Conservation (phyloP, 345 rosid species). For the Ceriops decandra region DNA sequence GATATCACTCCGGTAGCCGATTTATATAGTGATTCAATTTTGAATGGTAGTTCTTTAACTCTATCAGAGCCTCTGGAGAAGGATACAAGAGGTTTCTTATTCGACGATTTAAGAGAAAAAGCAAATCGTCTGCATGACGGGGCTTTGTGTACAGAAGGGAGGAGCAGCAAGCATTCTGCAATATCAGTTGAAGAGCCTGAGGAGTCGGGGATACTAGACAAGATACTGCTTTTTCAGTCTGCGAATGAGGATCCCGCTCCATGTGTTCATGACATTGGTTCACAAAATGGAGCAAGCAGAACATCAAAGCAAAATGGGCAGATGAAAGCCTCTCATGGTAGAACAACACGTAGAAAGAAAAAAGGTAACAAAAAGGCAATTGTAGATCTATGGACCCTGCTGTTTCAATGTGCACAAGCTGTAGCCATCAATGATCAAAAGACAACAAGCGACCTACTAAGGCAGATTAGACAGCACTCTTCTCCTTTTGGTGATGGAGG, state of each 20-base stretch:
- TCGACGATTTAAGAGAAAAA: conserved; percentile 34
- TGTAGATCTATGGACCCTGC: conserved; percentile 51
- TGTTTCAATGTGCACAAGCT: conserved; percentile 60
- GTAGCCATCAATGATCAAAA: conserved; percentile 41
- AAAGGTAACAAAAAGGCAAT: conserved; percentile 32
- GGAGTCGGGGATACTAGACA: conserved; percentile 47
- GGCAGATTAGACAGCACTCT: conserved; percentile 49
- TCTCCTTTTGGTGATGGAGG: conserved; percentile 42
- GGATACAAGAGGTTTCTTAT: neutral
- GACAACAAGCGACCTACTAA: conserved; percentile 36
- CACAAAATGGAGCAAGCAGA: conserved; percentile 29
- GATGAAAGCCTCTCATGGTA: conserved; percentile 28
- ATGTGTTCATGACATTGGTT: conserved; percentile 29
- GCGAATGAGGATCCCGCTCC: conserved; percentile 20
- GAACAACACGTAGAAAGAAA: conserved; percentile 40
- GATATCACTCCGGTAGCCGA: neutral
- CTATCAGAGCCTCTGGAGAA: neutral
- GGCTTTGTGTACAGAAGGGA: conserved; percentile 27
- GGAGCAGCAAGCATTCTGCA: conserved; percentile 54
- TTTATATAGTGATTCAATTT: neutral
- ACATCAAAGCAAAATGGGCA: conserved; percentile 25
- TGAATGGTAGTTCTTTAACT: neutral
- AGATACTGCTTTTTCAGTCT: conserved; percentile 36
- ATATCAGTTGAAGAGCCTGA: conserved; percentile 35
- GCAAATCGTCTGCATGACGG: conserved; percentile 33